Evolutionary conservation across 1,139 yeast genomes (phyloP).

Genomic region (Saccharomyces hybrid): DNA sequence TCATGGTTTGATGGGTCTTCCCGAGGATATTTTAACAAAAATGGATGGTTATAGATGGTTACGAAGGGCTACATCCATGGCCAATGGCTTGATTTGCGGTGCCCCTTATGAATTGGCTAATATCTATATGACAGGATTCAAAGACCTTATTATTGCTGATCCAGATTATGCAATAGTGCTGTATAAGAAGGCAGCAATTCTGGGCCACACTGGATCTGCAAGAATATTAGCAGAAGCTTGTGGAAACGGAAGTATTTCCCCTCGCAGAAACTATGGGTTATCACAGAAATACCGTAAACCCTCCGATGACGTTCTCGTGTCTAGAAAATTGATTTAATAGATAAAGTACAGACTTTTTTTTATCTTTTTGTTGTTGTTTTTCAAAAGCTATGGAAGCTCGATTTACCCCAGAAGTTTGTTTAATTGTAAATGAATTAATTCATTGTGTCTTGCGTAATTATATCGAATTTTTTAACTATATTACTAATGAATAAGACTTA

Average conservation of each 20-base stretch:
- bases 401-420: not conserved
- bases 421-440: not conserved
- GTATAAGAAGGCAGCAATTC: slow-evolving; percentile 77
- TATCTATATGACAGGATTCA: slow-evolving; percentile 71
- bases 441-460: too few species aligned
- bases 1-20: slow-evolving; percentile 72
- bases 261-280: not conserved
- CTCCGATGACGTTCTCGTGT: not conserved
- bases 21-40: slow-evolving; percentile 56
- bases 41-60: slow-evolving; percentile 87
- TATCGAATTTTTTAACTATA: too few species aligned
- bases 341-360: not conserved
- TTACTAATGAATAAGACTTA: too few species aligned
- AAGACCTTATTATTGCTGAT: slow-evolving; percentile 81
- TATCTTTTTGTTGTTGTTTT: not conserved
- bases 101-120: slow-evolving; percentile 88
- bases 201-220: slow-evolving; percentile 76
- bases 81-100: slow-evolving; percentile 73
- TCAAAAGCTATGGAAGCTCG: not conserved
- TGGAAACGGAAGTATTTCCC: not conserved
- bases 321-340: not conserved
- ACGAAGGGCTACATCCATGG: slow-evolving; percentile 70
- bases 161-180: slow-evolving; percentile 72
- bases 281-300: not conserved
- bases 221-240: slow-evolving; percentile 45